Base-by-base conservation (phyloP, 2,329 filamentous ascomycete species). In the Fusarium agapanthi region DNA sequence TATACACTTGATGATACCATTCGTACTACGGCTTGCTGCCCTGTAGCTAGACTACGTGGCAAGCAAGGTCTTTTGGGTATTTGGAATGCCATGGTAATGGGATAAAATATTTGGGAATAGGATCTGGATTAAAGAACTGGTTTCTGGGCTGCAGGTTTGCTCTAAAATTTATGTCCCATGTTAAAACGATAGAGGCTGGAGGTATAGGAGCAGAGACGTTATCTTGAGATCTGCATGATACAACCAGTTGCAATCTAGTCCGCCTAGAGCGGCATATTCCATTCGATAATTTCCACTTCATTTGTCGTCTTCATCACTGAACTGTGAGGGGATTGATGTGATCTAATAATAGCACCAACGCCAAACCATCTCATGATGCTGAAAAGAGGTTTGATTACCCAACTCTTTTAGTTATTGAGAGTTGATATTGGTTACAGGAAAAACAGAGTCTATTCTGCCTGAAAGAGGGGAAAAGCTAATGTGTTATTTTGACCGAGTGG, bases 1-100 rank as follows among this genome's bases (percentile, higher is more conserved):
- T 73, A 56, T 69, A 67, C 58, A 69, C 69, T 66, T 28, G 54
- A 76, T 74, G 77, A 78, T 78, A 78, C 76, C 76, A 76, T 68
- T 60, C 48, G 50, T 61, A 67, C 58, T 58, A 56, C 40, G 44
- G 22, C 43, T 41, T 48, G 40, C 14, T 38, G 48, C 61, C 30
- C 44, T 38, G 24, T 73, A 73, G 72, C 72, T 59, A 75, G 68
- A 70, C 74, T 74, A 76, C 53, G 56, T 64, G 50, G 41, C 44
- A 40, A 55, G 47, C 44, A 47, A 47, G 50, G 50, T 34, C 40
- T 66, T 58, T 61, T 56, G 62, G 51, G 45, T 53, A 53, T 61
- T 61, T 55, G 37, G n/a, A 34, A 59, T 55, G 35, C 37, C 62
- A 51, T 51, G 50, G 61, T 40, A 56, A 68, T 70, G 43, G 68